Evolutionary conservation across 2,329 filamentous ascomycete species (phyloP).

Genomic region (Aspergillus awamori): DNA sequence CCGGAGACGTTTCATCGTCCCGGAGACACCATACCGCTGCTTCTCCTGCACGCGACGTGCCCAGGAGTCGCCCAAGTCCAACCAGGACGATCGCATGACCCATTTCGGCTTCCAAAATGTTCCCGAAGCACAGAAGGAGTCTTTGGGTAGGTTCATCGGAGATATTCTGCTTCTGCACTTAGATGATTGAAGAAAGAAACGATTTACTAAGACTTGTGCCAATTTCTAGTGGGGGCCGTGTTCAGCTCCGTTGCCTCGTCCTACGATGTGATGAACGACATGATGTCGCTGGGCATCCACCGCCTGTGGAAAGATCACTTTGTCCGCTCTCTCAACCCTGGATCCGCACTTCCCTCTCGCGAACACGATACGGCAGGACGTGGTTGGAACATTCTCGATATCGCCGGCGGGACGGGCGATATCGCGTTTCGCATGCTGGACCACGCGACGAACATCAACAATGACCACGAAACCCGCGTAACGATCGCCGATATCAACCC

Average conservation of each 20-base stretch:
- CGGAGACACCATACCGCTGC: constrained; percentile 47
- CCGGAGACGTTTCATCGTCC: constrained; percentile 31
- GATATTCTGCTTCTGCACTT: neutral
- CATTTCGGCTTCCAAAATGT: constrained; percentile 92
- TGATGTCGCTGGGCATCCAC: constrained; percentile 98
- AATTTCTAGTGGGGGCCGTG: constrained; percentile 70
- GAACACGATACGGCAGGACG: constrained; percentile 36
- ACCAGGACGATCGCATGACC: constrained; percentile 63
- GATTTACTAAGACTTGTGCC: neutral
- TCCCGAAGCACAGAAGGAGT: constrained; percentile 75
- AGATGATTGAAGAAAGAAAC: neutral
- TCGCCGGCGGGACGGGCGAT: constrained; percentile 95
- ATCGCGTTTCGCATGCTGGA: constrained; percentile 96
- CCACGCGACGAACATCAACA: constrained; percentile 78
- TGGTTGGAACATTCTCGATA: constrained; percentile 81
- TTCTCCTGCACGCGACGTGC: constrained; percentile 53
- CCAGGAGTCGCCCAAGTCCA: constrained; percentile 42
- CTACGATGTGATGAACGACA: constrained; percentile 98
- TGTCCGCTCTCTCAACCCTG: constrained; percentile 86
- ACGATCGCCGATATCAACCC: constrained; percentile 96
- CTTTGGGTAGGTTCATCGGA: constrained; percentile 53
- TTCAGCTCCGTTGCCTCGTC: constrained; percentile 93
- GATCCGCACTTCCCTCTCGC: constrained; percentile 53
- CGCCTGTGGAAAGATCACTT: constrained; percentile 98
- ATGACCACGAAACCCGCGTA: constrained; percentile 77